A percentile compares a stretch with the other conserved stretches of the same genome.
Conservation (phyloP, 768 basidiomycete genomes). For the Amanita brunnescens region DNA sequence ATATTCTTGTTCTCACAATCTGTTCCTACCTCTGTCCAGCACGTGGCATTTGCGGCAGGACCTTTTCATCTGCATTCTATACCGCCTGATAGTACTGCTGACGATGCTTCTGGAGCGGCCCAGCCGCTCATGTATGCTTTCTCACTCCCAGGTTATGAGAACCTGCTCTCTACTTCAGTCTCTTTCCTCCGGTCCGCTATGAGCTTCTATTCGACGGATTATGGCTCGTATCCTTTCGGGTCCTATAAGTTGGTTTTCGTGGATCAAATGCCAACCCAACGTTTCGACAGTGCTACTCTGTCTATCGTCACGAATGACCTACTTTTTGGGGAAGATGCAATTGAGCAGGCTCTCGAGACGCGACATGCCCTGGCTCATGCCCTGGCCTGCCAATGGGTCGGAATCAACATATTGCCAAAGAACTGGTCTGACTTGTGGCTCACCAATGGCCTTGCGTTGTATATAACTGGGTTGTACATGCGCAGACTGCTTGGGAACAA, state of each 20-base stretch:
- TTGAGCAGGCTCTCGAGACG: constrained; percentile 90
- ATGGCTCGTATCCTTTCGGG: constrained; percentile 91
- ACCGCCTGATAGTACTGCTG: constrained; percentile 48
- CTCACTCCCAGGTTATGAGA: constrained; percentile 84
- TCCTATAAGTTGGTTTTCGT: constrained; percentile 95
- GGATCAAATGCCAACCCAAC: constrained; percentile 73
- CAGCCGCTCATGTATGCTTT: constrained; percentile 85
- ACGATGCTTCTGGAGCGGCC: constrained; percentile 53
- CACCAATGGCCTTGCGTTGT: constrained; percentile 87
- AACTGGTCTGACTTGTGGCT: constrained; percentile 94
- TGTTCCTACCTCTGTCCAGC: constrained; percentile 87
- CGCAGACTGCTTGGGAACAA: constrained; percentile 89
- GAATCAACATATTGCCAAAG: constrained; percentile 92
- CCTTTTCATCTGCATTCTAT: constrained; percentile 80
- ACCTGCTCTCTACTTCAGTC: constrained; percentile 58
- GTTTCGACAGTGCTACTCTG: constrained; percentile 80
- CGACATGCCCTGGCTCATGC: constrained; percentile 81
- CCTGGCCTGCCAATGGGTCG: constrained; percentile 93
- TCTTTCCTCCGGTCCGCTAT: constrained; percentile 80
- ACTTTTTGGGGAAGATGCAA: constrained; percentile 78
- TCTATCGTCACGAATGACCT: constrained; percentile 75
- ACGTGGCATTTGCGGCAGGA: constrained; percentile 92
- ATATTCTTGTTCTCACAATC: constrained; percentile 90
- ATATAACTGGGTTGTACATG: constrained; percentile 84
- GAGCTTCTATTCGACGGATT: constrained; percentile 86